A percentile compares a stretch with the other conserved stretches of the same genome.
Evolutionary conservation across 2,329 filamentous ascomycete genomes (phyloP).

Genomic region (Whalleya microplaca): DNA sequence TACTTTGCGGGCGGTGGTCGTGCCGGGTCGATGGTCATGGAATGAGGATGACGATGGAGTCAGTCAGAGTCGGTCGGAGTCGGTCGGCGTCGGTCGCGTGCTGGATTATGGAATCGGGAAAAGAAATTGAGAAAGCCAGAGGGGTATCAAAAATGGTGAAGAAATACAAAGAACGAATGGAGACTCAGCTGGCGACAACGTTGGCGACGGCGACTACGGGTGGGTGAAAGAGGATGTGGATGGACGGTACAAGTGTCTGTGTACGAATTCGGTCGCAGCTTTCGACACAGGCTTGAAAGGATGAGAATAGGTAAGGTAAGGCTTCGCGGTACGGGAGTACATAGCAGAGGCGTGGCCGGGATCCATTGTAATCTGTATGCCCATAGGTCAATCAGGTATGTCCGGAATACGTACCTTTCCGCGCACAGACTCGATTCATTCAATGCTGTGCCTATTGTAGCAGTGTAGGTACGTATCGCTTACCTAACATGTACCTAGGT

Average conservation of each 20-base stretch:
- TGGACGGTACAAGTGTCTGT: background rate
- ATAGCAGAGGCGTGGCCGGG: too few species aligned
- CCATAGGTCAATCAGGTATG: too few species aligned
- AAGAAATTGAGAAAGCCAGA: background rate
- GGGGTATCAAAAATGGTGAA: conserved; percentile 7
- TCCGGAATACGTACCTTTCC: too few species aligned
- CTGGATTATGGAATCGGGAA: background rate
- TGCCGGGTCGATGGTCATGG: background rate
- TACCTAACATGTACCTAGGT: too few species aligned
- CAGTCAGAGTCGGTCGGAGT: too few species aligned
- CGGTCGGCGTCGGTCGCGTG: too few species aligned
- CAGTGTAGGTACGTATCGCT: too few species aligned
- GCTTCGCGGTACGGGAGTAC: background rate
- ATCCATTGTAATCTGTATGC: too few species aligned
- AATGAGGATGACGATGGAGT: background rate
- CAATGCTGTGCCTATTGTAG: too few species aligned
- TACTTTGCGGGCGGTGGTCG: background rate
- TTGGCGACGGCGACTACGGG: background rate
- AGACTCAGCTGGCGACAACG: background rate
- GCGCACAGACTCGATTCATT: too few species aligned
- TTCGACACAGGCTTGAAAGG: background rate
- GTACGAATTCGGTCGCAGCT: background rate
- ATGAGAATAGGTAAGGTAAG: too few species aligned
- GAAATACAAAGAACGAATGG: conserved; percentile 19
- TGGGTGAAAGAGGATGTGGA: background rate